Conservation (phyloP, 2,329 filamentous ascomycete species). For the Plectosphaerella sp. region DNA sequence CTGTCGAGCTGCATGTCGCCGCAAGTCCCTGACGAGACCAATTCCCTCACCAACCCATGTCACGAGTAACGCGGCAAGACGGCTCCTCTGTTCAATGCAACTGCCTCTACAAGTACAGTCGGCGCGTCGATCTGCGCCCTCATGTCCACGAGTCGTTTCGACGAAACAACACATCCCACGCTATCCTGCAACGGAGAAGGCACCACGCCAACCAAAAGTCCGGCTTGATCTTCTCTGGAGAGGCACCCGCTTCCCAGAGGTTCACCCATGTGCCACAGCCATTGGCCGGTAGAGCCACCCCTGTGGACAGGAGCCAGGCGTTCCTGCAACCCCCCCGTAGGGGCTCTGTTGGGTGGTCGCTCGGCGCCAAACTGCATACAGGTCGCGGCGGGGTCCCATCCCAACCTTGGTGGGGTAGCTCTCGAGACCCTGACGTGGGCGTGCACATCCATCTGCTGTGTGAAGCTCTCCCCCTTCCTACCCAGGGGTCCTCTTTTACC, state of each 20-base stretch:
- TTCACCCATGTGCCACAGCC: slow-evolving; percentile 34
- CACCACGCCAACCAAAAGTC: background rate
- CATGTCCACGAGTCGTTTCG: background rate
- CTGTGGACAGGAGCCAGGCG: background rate
- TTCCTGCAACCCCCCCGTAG: too few species aligned
- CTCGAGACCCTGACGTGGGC: background rate
- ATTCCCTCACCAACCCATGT: background rate
- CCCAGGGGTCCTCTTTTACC: background rate
- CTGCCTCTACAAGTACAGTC: background rate
- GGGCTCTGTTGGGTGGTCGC: background rate
- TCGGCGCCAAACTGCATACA: slow-evolving; percentile 5
- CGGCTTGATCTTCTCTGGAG: background rate
- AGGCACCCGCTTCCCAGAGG: slow-evolving; percentile 6
- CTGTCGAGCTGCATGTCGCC: too few species aligned
- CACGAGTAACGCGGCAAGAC: background rate
- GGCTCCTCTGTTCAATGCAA: background rate
- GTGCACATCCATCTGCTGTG: too few species aligned
- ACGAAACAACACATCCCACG: background rate
- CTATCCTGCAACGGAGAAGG: background rate
- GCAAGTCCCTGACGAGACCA: too few species aligned
- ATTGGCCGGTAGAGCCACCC: slow-evolving; percentile 29
- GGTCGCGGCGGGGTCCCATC: slow-evolving; percentile 3
- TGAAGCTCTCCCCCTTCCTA: background rate
- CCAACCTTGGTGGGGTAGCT: slow-evolving; percentile 3
- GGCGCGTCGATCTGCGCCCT: background rate